These are phyloP conservation scores for Xylaria flabelliformis DNA, from an alignment of 495 filamentous ascomycete genomes.

Conservation along the genomic window DNA sequence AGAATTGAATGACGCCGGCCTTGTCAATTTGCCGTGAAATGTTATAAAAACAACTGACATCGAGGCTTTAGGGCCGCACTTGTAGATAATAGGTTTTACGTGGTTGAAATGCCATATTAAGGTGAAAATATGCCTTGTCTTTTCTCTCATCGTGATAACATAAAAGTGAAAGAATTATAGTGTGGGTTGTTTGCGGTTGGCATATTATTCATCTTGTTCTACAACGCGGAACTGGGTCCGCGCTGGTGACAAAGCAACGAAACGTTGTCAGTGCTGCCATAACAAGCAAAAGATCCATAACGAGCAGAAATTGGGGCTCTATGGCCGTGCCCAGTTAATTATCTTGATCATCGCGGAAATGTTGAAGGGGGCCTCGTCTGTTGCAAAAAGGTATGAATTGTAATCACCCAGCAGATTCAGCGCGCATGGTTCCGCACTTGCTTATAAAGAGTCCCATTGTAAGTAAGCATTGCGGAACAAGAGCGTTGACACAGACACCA, in stretches of 20 bases:
- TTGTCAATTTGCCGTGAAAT: background rate
- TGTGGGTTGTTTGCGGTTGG: background rate
- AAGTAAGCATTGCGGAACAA: slow-evolving; percentile 9
- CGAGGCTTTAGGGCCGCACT: no score
- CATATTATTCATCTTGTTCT: slow-evolving; percentile 8
- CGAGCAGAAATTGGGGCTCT: background rate
- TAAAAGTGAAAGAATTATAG: background rate
- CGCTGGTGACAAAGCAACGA: slow-evolving; percentile 26
- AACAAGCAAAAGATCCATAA: background rate
- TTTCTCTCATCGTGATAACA: no score
- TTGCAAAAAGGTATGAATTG: background rate
- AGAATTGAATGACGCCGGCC: background rate
- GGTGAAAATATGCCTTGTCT: no score
- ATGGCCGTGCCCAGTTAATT: background rate
- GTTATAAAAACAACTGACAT: background rate
- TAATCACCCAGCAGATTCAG: background rate
- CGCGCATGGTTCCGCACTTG: background rate
- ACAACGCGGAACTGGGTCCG: slow-evolving; percentile 20
- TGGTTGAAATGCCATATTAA: no score
- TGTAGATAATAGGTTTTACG: no score
- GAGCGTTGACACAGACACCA: background rate
- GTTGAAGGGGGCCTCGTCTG: background rate
- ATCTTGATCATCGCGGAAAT: background rate
- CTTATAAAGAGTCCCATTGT: background rate
- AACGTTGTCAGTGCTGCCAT: background rate